These are phyloP conservation scores for Bidens hawaiensis DNA, from an alignment of 140 eudicot genomes.

Conservation along the genomic window DNA sequence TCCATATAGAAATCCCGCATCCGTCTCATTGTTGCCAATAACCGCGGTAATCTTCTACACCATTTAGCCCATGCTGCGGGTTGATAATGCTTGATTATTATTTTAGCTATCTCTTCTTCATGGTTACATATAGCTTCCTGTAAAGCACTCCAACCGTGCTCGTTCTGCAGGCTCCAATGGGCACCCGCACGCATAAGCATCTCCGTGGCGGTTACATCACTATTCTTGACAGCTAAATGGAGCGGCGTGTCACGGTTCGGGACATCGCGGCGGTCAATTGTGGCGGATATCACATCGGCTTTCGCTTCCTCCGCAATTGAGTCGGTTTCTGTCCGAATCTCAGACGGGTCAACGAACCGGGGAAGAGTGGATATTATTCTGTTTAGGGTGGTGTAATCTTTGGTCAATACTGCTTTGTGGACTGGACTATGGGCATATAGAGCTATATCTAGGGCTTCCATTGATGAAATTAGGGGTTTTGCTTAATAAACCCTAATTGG, in stretches of 20 bases:
- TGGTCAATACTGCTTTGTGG: constrained; percentile 29
- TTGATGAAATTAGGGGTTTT: constrained; percentile 13
- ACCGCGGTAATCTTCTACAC: constrained; percentile 44
- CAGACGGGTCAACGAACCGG: constrained; percentile 10
- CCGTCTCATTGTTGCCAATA: constrained; percentile 28
- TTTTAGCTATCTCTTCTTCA: constrained; percentile 34
- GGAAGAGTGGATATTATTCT: constrained; percentile 31
- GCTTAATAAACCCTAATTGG: constrained; percentile 24
- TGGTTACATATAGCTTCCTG: constrained; percentile 47
- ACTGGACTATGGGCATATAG: constrained; percentile 38
- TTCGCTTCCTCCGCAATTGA: constrained; percentile 31
- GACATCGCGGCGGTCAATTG: constrained; percentile 43
- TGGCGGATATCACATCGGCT: constrained; percentile 32
- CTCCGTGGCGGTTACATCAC: constrained; percentile 30
- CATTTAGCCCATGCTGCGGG: constrained; percentile 49
- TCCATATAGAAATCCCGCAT: constrained; percentile 52
- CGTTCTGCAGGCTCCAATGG: constrained; percentile 50
- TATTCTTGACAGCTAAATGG: constrained; percentile 35
- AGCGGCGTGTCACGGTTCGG: constrained; percentile 46
- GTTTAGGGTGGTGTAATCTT: constrained; percentile 24
- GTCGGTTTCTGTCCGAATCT: constrained; percentile 24
- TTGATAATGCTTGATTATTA: constrained; percentile 32
- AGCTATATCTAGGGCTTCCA: constrained; percentile 31
- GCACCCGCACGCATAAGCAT: constrained; percentile 46
- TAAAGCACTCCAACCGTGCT: constrained; percentile 44